These are phyloP conservation scores for Eucalyptus shirleyi DNA, from an alignment of 345 rosid species.

Conservation along the genomic window DNA sequence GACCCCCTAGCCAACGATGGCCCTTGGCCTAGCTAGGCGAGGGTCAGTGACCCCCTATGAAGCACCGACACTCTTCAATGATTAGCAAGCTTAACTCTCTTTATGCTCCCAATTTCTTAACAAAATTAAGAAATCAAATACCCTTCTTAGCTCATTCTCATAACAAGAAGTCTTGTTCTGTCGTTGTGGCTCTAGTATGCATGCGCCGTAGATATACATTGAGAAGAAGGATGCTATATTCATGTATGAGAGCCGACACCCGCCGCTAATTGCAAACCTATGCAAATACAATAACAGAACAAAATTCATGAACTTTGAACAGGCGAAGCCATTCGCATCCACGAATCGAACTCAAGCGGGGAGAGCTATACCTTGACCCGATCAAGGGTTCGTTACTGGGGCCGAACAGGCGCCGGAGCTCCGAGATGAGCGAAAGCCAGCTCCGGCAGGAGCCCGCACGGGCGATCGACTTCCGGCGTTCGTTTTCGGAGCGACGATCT, in stretches of 20 bases:
- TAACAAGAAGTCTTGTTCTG: not conserved
- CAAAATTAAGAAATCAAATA: not conserved
- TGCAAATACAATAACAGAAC: not conserved
- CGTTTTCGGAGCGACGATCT: not conserved
- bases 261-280: not conserved
- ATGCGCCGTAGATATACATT: not conserved
- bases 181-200: not conserved
- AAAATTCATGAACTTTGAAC: not conserved
- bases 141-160: not conserved
- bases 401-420: not conserved
- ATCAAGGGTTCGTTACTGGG: not conserved
- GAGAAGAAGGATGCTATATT: not conserved
- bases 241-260: not conserved
- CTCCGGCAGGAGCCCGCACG: not conserved
- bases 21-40: too few relatives aligned
- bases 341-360: not conserved
- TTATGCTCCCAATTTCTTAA: constrained; percentile 16
- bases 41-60: too few relatives aligned
- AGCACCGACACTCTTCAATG: not conserved
- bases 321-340: not conserved
- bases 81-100: constrained; percentile 18
- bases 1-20: too few relatives aligned
- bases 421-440: not conserved
- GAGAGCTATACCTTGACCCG: not conserved
- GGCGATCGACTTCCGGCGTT: not conserved